These are phyloP conservation scores for Pythium aristosporum DNA, from an alignment of 352 stramenopile species.

Conservation along the genomic window DNA sequence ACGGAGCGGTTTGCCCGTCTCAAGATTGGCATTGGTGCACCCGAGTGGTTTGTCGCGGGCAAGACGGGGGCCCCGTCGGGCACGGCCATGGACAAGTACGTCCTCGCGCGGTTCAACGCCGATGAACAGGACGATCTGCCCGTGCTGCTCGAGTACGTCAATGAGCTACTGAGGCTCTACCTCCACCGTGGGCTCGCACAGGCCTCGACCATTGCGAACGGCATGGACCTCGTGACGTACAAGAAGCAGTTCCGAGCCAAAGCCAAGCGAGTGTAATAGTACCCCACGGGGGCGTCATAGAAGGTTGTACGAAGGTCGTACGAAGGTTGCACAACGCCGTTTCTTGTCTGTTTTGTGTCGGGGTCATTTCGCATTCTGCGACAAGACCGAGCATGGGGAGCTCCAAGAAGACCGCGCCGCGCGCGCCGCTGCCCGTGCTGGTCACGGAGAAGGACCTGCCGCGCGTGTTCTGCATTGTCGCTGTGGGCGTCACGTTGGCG, in stretches of 20 bases:
- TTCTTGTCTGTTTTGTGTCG: background rate
- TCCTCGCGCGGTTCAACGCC: slow-evolving; percentile 72
- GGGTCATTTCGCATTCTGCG: background rate
- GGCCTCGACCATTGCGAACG: slow-evolving; percentile 73
- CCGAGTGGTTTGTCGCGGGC: slow-evolving; percentile 72
- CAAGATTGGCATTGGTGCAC: slow-evolving; percentile 76
- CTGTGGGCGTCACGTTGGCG: slow-evolving; percentile 33
- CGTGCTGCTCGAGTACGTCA: slow-evolving; percentile 59
- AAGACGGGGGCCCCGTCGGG: slow-evolving; percentile 65
- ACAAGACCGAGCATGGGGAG: slow-evolving; percentile 10
- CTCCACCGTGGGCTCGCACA: slow-evolving; percentile 76
- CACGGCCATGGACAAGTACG: slow-evolving; percentile 84
- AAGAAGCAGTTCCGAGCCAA: slow-evolving; percentile 38
- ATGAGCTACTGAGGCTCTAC: slow-evolving; percentile 79
- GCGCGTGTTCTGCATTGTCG: slow-evolving; percentile 35
- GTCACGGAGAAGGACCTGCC: slow-evolving; percentile 57
- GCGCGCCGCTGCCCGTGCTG: slow-evolving; percentile 47
- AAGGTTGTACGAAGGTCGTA: slow-evolving; percentile 14
- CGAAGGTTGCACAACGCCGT: slow-evolving; percentile 20
- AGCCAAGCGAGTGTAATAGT: slow-evolving; percentile 7
- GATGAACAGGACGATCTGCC: slow-evolving; percentile 78
- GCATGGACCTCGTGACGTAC: slow-evolving; percentile 65
- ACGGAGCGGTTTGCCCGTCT: slow-evolving; percentile 82
- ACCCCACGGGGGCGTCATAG: background rate
- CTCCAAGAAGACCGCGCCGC: slow-evolving; percentile 4